Evolutionary conservation across 805 yeast genomes (phyloP).

Genomic region (Debaryomyces hansenii): DNA sequence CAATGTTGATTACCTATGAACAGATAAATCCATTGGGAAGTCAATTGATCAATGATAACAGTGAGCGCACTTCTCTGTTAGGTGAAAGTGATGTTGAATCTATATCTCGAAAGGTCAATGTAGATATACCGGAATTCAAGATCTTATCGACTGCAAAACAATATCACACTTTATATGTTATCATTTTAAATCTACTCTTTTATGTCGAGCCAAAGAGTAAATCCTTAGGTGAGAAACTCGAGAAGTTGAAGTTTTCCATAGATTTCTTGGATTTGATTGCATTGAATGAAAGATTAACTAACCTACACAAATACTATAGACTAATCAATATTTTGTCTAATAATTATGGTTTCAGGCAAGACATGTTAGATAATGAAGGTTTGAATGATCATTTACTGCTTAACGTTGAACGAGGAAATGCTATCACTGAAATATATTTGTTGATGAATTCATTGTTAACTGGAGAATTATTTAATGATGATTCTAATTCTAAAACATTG

Average conservation of each 20-base stretch:
- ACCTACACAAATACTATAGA: constrained; percentile 49
- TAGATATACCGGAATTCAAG: constrained; percentile 70
- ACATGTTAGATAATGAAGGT: constrained; percentile 49
- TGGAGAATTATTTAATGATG: constrained; percentile 27
- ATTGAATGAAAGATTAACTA: constrained; percentile 46
- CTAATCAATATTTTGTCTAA: constrained; percentile 42
- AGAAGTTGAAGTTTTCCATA: constrained; percentile 65
- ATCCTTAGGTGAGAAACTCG: constrained; percentile 55
- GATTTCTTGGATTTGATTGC: constrained; percentile 63
- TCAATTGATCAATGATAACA: constrained; percentile 7
- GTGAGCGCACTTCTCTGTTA: not conserved
- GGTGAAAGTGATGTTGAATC: constrained; percentile 2
- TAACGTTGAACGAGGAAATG: constrained; percentile 30
- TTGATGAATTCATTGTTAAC: constrained; percentile 37
- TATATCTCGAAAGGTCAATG: constrained; percentile 41
- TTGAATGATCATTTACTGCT: constrained; percentile 43
- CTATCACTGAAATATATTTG: constrained; percentile 33
- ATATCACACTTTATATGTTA: constrained; percentile 63
- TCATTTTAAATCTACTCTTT: constrained; percentile 62
- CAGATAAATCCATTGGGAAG: constrained; percentile 29
- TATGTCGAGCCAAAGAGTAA: constrained; percentile 73
- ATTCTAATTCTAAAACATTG: constrained; percentile 17
- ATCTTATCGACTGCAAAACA: constrained; percentile 73
- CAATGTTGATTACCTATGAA: constrained; percentile 62
- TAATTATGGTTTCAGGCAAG: constrained; percentile 51